These are phyloP conservation scores for Cytospora piceae DNA, from an alignment of 2,329 filamentous ascomycete species.

Conservation along the genomic window DNA sequence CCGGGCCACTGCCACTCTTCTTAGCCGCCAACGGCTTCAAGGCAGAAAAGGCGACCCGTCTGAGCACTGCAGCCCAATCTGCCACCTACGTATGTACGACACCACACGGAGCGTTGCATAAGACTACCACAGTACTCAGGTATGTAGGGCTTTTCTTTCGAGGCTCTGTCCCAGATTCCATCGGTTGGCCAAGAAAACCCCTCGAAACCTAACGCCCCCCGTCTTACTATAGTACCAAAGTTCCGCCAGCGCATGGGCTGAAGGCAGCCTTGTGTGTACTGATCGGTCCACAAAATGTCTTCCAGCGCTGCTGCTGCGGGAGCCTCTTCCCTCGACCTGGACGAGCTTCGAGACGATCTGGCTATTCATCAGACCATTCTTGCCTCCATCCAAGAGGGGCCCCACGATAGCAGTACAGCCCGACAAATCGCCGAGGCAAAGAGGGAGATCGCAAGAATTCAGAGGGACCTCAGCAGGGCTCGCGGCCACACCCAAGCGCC, in stretches of 20 bases:
- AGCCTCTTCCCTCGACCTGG: constrained; percentile 10
- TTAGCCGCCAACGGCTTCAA: neutral
- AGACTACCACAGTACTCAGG: neutral
- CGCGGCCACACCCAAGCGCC: constrained; percentile 18
- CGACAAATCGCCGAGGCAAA: constrained; percentile 37
- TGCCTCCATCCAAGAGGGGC: constrained; percentile 44
- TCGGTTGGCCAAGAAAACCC: neutral
- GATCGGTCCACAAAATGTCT: constrained; percentile 17
- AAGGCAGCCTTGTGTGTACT: constrained; percentile 1
- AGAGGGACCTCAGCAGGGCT: constrained; percentile 36
- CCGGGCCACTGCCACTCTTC: neutral
- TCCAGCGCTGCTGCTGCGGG: constrained; percentile 12
- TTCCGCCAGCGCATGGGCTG: constrained; percentile 1
- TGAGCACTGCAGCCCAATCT: neutral
- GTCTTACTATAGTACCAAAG: neutral
- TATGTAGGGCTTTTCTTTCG: neutral
- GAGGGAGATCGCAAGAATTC: constrained; percentile 35
- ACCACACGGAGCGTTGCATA: neutral
- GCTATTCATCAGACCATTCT: constrained; percentile 48
- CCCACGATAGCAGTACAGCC: constrained; percentile 33
- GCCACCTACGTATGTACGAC: neutral
- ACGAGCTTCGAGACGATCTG: constrained; percentile 45
- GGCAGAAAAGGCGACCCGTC: neutral
- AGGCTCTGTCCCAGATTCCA: neutral
- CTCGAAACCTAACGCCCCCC: constrained; percentile 1